Base-by-base conservation (phyloP, 148 eudicot species). In the Dysphania ambrosioides region DNA sequence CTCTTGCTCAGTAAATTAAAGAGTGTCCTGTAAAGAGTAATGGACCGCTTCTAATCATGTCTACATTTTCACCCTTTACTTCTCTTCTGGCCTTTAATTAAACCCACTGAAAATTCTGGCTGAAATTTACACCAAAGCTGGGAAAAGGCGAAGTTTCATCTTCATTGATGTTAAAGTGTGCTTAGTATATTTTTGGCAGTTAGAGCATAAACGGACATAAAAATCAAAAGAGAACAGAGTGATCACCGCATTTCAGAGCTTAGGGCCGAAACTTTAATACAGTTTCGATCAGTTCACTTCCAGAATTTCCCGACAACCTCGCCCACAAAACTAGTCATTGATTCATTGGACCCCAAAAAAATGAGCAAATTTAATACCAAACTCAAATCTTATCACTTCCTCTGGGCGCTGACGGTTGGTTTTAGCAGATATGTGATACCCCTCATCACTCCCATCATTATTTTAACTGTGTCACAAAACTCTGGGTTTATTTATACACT, bases 261-360 rank as follows among this genome's bases (percentile, higher is more conserved):
- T 23, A 55, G 59, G 59, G 24, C 59, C n/a, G n/a, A n/a, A n/a
- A n/a, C n/a, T n/a, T n/a, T n/a, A n/a, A n/a, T n/a, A 21, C 2
- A 47, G 19, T 11, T 47, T 55, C 8, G 59, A 55, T 55, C 10
- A 55, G 27, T 55, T 55, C 53, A 47, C 53, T 47, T 47, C 15
- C 21, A 47, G 53, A 47, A 47, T 47, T 16, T 16, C 21, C 53
- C 53, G 53, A 47, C 53, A 3, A 47, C 5, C 13, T 4, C 53
- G 15, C 56, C 74, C 70, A 74, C 64, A 69, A 38, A 44, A 34
- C 44, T 19, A 12, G 42, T 74, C 5, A 79, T 70, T 79, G 78
- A 12, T 32, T 74, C 5, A 79, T 70, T 79, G 78, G 81, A 79
- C 81, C 64, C 64, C 78, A 44, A 49, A 60, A 79, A 58, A 12